Evolutionary conservation across 495 filamentous ascomycete species (phyloP).

Genomic region (Penicillium coprophilum): DNA sequence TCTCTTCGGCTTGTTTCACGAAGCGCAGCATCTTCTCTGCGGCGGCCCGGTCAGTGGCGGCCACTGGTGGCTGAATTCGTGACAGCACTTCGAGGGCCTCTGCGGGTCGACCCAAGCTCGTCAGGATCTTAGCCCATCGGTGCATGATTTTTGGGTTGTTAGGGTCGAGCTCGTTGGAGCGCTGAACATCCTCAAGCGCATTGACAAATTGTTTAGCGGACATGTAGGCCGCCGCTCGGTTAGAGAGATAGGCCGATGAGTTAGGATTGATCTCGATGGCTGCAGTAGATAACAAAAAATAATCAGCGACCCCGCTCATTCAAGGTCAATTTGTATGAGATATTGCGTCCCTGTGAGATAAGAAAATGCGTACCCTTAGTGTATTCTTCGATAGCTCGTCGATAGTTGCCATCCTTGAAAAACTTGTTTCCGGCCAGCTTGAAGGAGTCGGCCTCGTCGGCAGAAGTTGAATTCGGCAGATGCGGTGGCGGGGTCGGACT

Average conservation of each 20-base stretch:
- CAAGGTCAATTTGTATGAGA: not conserved
- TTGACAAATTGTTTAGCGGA: constrained; percentile 71
- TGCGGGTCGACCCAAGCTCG: constrained; percentile 75
- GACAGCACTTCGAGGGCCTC: constrained; percentile 82
- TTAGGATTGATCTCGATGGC: constrained; percentile 69
- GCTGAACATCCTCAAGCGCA: constrained; percentile 81
- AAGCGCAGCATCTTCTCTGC: constrained; percentile 83
- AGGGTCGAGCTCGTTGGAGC: constrained; percentile 77
- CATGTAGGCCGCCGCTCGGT: constrained; percentile 93
- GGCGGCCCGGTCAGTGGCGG: constrained; percentile 75
- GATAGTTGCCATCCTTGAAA: constrained; percentile 89
- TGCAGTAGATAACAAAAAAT: constrained; percentile 35
- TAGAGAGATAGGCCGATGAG: constrained; percentile 87
- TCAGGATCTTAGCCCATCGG: constrained; percentile 84
- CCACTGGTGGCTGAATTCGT: constrained; percentile 62
- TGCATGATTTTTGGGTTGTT: constrained; percentile 82
- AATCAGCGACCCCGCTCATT: constrained; percentile 12
- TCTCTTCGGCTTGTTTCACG: constrained; percentile 75
- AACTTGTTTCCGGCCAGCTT: constrained; percentile 94
- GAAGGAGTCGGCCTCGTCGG: constrained; percentile 78
- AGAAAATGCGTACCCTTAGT: constrained; percentile 69
- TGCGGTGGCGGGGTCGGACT: constrained; percentile 83
- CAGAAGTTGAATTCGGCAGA: constrained; percentile 53
- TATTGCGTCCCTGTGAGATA: not conserved
- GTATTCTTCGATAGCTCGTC: constrained; percentile 84